These are phyloP conservation scores for Prototheca cutis DNA, from an alignment of 163 green algal species.

Conservation along the genomic window DNA sequence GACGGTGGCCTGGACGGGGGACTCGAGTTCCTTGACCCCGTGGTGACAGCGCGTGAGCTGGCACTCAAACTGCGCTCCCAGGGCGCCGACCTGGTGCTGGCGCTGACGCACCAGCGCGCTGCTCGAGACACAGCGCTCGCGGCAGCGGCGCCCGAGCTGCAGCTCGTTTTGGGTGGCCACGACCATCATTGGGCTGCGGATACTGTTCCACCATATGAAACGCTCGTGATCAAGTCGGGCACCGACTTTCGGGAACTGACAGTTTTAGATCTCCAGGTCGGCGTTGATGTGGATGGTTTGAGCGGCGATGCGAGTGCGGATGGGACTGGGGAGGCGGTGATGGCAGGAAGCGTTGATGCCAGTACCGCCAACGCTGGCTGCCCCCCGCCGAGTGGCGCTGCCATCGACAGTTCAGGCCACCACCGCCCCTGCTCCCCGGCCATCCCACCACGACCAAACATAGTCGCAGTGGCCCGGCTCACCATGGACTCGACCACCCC, in stretches of 20 bases:
- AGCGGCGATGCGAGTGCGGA: background rate
- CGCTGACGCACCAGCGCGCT: slow-evolving; percentile 71
- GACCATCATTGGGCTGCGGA: slow-evolving; percentile 57
- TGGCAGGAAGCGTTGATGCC: no score
- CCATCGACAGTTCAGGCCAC: no score
- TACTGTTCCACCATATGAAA: slow-evolving; percentile 28
- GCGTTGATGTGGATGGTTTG: background rate
- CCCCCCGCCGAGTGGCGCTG: no score
- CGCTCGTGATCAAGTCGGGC: slow-evolving; percentile 53
- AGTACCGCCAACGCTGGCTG: no score
- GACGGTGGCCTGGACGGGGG: no score
- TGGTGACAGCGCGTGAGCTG: no score
- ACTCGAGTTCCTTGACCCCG: no score
- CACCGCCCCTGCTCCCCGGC: no score
- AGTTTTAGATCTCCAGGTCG: slow-evolving; percentile 16
- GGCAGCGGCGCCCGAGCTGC: slow-evolving; percentile 4
- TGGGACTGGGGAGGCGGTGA: background rate
- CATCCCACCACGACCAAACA: background rate
- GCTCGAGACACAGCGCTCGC: slow-evolving; percentile 59
- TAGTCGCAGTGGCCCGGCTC: slow-evolving; percentile 22
- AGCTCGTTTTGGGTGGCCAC: slow-evolving; percentile 60
- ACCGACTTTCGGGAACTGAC: slow-evolving; percentile 56
- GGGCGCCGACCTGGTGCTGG: slow-evolving; percentile 59
- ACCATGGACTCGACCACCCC: slow-evolving; percentile 28
- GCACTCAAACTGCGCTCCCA: slow-evolving; percentile 43